Evolutionary conservation across 768 basidiomycete genomes (phyloP), one percentile per base, ranked within the genome.

Genomic region (Trametes villosa): DNA sequence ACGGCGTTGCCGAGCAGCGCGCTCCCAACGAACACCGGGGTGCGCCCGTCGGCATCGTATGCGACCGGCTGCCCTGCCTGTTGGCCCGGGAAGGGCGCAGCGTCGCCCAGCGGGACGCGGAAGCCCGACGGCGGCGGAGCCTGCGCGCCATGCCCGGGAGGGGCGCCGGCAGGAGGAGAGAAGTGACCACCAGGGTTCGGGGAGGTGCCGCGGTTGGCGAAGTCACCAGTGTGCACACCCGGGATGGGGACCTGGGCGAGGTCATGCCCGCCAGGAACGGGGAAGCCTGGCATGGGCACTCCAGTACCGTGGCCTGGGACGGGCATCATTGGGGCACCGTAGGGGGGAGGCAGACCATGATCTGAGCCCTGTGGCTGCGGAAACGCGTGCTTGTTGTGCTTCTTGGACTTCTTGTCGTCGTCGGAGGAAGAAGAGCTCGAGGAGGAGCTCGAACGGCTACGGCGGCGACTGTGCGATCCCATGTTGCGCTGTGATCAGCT

Each of bases 21-120:
- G 5, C 88, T 89, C 15, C 91, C 92, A 31, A 94, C 65, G 75
- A 80, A 94, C 60, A 92, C 70, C 6, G 87, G 86, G 2, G 81
- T 80, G 26, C 65, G 60, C 1, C 84, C 83, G 66, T 88, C 84
- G 1, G 76, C 71, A 67, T 94, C 90, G 36, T 72, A 66, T 66
- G 81, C 83, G 1, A 84, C 80, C 0, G 89, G 81, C 1, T 61
- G 74, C 20, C 84, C 85, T 34, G 80, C 71, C 58, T 81, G 74
- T 2, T 74, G 40, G 2, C 62, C 41, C 24, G 69, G 67, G 72
- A 88, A 85, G 3, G 78, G 65, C 9, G 77, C 63, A 22, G 67
- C 67, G 2, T 77, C 77, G 49, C 72, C 74, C 45, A 90, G 75
- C 0, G 87, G 79, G 54, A 90, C 70, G 64, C 90, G 87, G 67